phyloP scores from a whole-genome alignment of 2,329 filamentous ascomycete species.

The Fusarium sp. region DNA sequence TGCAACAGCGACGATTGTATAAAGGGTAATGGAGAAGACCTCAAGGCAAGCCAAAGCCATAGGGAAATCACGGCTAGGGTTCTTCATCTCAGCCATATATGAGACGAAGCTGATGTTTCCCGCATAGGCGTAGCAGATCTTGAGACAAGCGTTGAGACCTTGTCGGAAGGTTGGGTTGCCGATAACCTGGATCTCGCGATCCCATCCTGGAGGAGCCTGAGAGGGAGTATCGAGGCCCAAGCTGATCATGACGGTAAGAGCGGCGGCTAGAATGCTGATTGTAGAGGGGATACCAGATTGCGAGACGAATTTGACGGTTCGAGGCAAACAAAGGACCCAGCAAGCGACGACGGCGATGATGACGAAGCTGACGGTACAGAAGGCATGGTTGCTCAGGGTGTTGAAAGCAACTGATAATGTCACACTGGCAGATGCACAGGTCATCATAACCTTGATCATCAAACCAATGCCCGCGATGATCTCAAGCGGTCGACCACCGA shows the following conservation, averaged over 20 bases:
- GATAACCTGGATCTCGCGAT: slow-evolving; percentile 37
- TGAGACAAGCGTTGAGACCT: slow-evolving; percentile 42
- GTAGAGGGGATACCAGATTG: slow-evolving; percentile 44
- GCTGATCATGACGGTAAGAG: slow-evolving; percentile 46
- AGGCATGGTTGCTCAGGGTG: slow-evolving; percentile 67
- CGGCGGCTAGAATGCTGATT: slow-evolving; percentile 41
- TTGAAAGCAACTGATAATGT: slow-evolving; percentile 74
- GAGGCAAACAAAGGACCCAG: slow-evolving; percentile 69
- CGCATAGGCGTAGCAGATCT: slow-evolving; percentile 46
- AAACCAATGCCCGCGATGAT: slow-evolving; percentile 65
- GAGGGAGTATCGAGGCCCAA: slow-evolving; percentile 35
- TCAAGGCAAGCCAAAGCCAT: slow-evolving; percentile 47
- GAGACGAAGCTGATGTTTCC: slow-evolving; percentile 47
- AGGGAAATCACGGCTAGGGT: slow-evolving; percentile 47
- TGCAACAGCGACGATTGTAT: slow-evolving; percentile 46
- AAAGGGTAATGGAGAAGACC: slow-evolving; percentile 48
- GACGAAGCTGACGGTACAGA: slow-evolving; percentile 73
- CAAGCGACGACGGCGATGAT: slow-evolving; percentile 69
- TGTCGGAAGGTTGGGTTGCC: slow-evolving; percentile 41
- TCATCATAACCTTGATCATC: slow-evolving; percentile 76
- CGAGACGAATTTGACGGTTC: slow-evolving; percentile 63
- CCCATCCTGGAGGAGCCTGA: slow-evolving; percentile 41
- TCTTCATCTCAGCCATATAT: slow-evolving; percentile 50
- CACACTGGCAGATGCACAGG: slow-evolving; percentile 72
- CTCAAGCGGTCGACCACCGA: slow-evolving; percentile 47